Evolutionary conservation across 1,139 yeast species (phyloP).

Genomic region (Geotrichum candidum): DNA sequence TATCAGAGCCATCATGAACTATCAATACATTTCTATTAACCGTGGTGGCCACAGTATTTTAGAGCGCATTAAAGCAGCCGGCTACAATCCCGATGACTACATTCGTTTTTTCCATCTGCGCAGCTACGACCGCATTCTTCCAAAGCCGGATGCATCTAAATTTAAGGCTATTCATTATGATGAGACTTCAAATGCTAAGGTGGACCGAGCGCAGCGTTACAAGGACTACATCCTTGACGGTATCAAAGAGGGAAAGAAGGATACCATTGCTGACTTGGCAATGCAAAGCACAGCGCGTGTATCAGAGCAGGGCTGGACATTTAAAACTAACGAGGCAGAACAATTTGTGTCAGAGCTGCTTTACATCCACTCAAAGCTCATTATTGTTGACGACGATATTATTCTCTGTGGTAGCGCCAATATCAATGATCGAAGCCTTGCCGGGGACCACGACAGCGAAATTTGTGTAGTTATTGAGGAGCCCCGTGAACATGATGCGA

Average conservation of each 20-base stretch:
- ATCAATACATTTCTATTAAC: constrained; percentile 19
- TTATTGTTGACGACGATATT: constrained; percentile 21
- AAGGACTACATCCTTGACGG: constrained; percentile 5
- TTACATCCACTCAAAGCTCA: constrained; percentile 21
- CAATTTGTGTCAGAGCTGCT: constrained; percentile 22
- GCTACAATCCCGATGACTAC: constrained; percentile 20
- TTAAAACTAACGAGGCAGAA: constrained; percentile 17
- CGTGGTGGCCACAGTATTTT: constrained; percentile 19
- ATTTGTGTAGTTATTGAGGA: constrained; percentile 21
- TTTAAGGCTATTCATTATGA: constrained; percentile 14
- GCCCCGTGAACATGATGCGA: constrained; percentile 9
- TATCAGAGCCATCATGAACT: constrained; percentile 22
- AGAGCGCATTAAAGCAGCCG: constrained; percentile 18
- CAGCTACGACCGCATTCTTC: constrained; percentile 19
- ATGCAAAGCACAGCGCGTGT: constrained; percentile 12
- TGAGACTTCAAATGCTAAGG: constrained; percentile 11
- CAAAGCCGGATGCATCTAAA: constrained; percentile 6
- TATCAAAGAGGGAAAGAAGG: constrained; percentile 7
- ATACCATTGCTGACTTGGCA: constrained; percentile 16
- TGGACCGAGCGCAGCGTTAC: constrained; percentile 2
- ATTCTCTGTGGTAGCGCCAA: constrained; percentile 23
- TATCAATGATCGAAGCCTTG: constrained; percentile 21
- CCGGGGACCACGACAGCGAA: constrained; percentile 22
- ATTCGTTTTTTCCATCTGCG: constrained; percentile 20
- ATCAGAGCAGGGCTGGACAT: constrained; percentile 17